Evolutionary conservation across 2,329 filamentous ascomycete species (phyloP).

Genomic region (Ascochyta koolunga): DNA sequence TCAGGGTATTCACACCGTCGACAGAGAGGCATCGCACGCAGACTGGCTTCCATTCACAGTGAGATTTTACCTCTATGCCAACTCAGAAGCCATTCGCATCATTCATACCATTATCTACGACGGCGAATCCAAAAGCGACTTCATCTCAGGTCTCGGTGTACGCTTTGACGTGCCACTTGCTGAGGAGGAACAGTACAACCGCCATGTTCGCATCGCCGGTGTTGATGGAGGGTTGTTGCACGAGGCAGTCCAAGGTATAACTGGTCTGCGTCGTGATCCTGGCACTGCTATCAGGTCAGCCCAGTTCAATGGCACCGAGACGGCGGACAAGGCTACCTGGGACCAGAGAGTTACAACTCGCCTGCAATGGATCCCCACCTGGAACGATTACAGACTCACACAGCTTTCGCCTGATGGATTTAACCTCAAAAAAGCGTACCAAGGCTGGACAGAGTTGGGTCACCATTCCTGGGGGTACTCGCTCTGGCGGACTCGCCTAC

Average conservation of each 20-base stretch:
- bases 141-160: slow-evolving; percentile 62
- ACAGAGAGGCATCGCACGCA: slow-evolving; percentile 41
- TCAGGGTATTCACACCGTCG: slow-evolving; percentile 45
- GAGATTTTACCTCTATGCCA: slow-evolving; percentile 65
- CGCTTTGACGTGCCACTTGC: slow-evolving; percentile 62
- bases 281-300: slow-evolving; percentile 56
- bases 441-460: slow-evolving; percentile 64
- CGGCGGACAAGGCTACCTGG: slow-evolving; percentile 56
- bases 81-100: slow-evolving; percentile 61
- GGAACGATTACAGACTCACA: slow-evolving; percentile 63
- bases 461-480: slow-evolving; percentile 62
- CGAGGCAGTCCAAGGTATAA: slow-evolving; percentile 66
- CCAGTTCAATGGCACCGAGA: slow-evolving; percentile 57
- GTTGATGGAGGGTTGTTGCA: slow-evolving; percentile 61
- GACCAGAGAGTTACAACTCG: slow-evolving; percentile 53
- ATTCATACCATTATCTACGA: slow-evolving; percentile 65
- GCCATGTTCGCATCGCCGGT: slow-evolving; percentile 64
- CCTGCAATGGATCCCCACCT: slow-evolving; percentile 63
- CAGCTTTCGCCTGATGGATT: slow-evolving; percentile 68
- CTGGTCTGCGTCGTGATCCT: slow-evolving; percentile 64
- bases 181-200: slow-evolving; percentile 61
- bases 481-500: slow-evolving; percentile 63
- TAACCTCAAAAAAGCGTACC: slow-evolving; percentile 65
- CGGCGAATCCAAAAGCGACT: slow-evolving; percentile 56
- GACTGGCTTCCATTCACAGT: slow-evolving; percentile 62